Conservation (phyloP, 805 yeast species). For the Metschnikowia cerradonensis region DNA sequence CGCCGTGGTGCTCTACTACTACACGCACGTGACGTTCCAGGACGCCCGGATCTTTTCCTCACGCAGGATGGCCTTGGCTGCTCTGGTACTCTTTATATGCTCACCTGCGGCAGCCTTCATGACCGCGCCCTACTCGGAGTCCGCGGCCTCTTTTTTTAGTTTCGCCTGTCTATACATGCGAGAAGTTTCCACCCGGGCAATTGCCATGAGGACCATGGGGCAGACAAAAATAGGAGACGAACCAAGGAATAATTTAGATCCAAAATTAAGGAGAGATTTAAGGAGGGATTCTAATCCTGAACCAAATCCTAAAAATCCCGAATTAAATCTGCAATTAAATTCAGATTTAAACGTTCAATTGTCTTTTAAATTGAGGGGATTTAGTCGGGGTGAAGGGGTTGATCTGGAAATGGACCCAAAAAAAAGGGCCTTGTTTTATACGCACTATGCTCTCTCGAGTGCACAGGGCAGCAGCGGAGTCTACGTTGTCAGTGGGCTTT, state of each 20-base stretch:
- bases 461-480: neutral
- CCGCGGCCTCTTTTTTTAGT: conserved; percentile 58
- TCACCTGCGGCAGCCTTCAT: conserved; percentile 81
- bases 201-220: neutral
- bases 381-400: too few species aligned
- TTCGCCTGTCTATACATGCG: conserved; percentile 54
- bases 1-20: conserved; percentile 43
- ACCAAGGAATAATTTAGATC: too few species aligned
- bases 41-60: conserved; percentile 19
- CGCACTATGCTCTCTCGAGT: neutral
- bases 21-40: conserved; percentile 36
- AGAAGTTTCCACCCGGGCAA: conserved; percentile 25
- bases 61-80: conserved; percentile 18
- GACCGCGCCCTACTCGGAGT: conserved; percentile 72
- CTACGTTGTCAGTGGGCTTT: conserved; percentile 48
- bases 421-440: too few species aligned
- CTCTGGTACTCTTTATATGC: conserved; percentile 45
- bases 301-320: too few species aligned
- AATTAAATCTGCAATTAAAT: neutral
- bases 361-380: too few species aligned
- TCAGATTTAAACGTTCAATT: too few species aligned
- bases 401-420: too few species aligned
- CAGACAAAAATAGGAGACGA: too few species aligned
- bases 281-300: too few species aligned
- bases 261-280: too few species aligned